Evolutionary conservation across 148 eudicot species (phyloP), one percentile per base, ranked within the genome.

Genomic region (Vaccinium corymbosum): DNA sequence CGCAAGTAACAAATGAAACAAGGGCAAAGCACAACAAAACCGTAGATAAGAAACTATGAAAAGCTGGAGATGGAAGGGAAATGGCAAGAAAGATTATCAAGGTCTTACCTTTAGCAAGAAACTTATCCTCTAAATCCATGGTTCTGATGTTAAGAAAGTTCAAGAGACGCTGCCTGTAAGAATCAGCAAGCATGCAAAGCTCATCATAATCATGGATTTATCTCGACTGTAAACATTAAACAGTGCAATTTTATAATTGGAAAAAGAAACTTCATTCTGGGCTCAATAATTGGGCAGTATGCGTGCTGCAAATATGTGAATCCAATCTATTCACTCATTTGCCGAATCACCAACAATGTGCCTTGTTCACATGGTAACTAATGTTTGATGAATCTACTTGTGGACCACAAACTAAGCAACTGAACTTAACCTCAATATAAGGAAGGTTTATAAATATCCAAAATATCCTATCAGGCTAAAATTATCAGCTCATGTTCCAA

Each of bases 51-150:
- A 29, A 35, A 68, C 51, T 11, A 49, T 51, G 51, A 20, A 76
- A 48, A 22, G 55, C 17, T n/a, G 4, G 79, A 74, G 66, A 53
- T 0, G 27, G 52, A 72, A 38, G 76, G 20, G 20, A 38, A 38
- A 72, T 3, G 1, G 78, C 25, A 42, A 74, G n/a, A 74, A n/a
- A 74, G 13, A 29, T 68, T 74, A 84, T 53, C 27, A 20, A 79
- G 72, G 29, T 79, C 80, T 56, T 82, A 90, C 92, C 94, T 88
- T 85, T 71, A 78, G 77, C 75, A 57, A 85, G 78, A 77, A 86
- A 73, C 79, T 79, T 86, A 80, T 88, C 91, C 80, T 89, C 91
- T 52, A 84, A 83, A 68, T 82, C 89, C 94, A 91, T 90, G 88
- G 81, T 77, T 66, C 83, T 84, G 78, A 81, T 50, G 25, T 56